Evolutionary conservation across 208 protist genomes (phyloP).

Genomic region (Wallacemonas rigidus): DNA sequence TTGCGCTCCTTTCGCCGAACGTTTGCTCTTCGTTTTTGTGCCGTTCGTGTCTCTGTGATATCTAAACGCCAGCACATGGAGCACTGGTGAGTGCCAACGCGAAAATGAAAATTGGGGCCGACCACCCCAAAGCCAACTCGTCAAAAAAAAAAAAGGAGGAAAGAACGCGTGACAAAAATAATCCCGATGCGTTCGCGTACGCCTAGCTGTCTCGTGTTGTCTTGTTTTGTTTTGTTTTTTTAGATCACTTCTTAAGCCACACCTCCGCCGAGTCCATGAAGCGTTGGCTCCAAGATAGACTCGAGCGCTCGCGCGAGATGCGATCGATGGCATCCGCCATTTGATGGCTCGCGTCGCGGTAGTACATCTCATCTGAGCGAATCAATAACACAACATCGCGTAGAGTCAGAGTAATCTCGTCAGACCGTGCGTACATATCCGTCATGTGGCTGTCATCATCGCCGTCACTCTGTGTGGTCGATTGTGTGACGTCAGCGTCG

Average conservation of each 20-base stretch:
- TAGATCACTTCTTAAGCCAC: slow-evolving; percentile 6
- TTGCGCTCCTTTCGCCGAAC: too few species aligned
- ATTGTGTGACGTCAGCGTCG: neutral
- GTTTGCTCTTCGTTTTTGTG: too few species aligned
- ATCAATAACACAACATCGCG: slow-evolving; percentile 72
- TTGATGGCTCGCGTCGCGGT: slow-evolving; percentile 57
- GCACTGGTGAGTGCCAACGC: neutral
- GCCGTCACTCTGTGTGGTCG: too few species aligned
- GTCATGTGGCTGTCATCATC: neutral
- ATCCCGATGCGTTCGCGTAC: neutral
- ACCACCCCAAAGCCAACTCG: neutral
- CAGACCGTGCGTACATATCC: too few species aligned
- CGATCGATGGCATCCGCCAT: slow-evolving; percentile 56
- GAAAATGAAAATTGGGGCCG: neutral
- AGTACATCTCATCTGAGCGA: slow-evolving; percentile 81
- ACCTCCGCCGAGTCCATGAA: slow-evolving; percentile 11
- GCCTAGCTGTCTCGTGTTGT: neutral
- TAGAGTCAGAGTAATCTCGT: slow-evolving; percentile 37
- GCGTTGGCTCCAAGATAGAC: neutral
- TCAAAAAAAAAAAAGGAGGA: neutral
- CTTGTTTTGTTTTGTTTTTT: too few species aligned
- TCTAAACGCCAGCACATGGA: neutral
- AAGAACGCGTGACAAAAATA: neutral
- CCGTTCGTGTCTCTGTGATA: too few species aligned
- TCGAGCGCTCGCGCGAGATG: slow-evolving; percentile 2